Conservation (phyloP, 495 filamentous ascomycete species). For the Aspergillus leporis region DNA sequence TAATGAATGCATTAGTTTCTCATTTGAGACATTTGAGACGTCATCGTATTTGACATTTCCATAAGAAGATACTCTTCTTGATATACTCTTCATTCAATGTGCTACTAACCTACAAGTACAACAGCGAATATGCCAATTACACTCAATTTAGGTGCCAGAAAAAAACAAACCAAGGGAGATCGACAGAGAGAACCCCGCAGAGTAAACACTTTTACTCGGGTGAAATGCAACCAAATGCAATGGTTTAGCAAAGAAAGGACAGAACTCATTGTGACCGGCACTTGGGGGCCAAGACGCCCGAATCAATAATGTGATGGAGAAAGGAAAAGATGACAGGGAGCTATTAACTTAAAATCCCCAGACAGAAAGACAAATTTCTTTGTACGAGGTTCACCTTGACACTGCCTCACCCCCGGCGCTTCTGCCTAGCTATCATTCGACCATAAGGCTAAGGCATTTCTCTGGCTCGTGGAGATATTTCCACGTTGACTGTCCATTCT, state of each 20-base stretch:
- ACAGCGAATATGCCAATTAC: background rate
- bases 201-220: background rate
- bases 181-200: background rate
- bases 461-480: background rate
- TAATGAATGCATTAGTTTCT: background rate
- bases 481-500: background rate
- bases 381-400: constrained; percentile 3
- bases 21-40: background rate
- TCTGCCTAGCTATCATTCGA: background rate
- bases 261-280: background rate
- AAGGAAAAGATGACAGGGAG: background rate
- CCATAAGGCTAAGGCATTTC: constrained; percentile 1
- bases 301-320: background rate
- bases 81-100: background rate
- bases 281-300: background rate
- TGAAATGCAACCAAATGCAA: background rate
- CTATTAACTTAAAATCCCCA: constrained; percentile 1
- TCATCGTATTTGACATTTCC: background rate
- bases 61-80: background rate
- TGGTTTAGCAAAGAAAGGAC: background rate
- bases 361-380: background rate
- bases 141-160: background rate
- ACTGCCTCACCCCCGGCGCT: constrained; percentile 1
- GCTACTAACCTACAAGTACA: background rate
- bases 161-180: background rate